Conservation (phyloP, 2,329 filamentous ascomycete genomes). For the Fusarium siculi region DNA sequence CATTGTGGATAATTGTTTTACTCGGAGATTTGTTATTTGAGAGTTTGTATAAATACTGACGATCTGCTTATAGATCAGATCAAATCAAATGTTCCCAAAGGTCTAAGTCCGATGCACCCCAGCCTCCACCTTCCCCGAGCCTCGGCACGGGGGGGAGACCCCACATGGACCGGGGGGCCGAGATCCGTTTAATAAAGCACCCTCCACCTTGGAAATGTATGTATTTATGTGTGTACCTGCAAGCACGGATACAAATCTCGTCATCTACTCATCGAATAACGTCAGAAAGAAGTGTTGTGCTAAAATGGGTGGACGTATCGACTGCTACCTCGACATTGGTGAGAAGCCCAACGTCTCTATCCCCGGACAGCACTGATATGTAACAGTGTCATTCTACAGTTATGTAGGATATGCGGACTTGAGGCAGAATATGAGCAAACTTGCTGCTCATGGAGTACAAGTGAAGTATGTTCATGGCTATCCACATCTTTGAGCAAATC, state of each 20-base stretch:
- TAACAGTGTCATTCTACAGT: slow-evolving; percentile 71
- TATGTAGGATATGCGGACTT: slow-evolving; percentile 69
- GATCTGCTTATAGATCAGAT: slow-evolving; percentile 2
- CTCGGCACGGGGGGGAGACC: not conserved
- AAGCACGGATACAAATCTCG: not conserved
- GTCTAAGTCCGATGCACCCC: not conserved
- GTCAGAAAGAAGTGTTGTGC: not conserved
- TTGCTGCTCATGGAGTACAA: slow-evolving; percentile 68
- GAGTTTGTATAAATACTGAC: not conserved
- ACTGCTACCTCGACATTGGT: slow-evolving; percentile 76
- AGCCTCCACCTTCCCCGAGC: not conserved
- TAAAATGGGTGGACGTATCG: slow-evolving; percentile 69
- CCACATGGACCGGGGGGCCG: slow-evolving; percentile 28
- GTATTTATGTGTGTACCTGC: not conserved
- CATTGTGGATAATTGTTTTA: slow-evolving; percentile 15
- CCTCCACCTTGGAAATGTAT: not conserved
- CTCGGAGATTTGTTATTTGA: not conserved
- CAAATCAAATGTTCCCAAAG: not conserved
- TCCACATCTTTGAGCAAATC: not conserved
- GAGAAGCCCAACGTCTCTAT: slow-evolving; percentile 35
- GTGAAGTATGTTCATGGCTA: slow-evolving; percentile 66
- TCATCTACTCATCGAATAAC: not conserved
- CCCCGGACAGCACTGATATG: not conserved
- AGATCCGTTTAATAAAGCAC: not conserved
- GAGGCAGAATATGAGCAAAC: slow-evolving; percentile 61